Evolutionary conservation across 106 monocot genomes (phyloP), one percentile per base, ranked within the genome.

Genomic region (Dendrobium nobile): DNA sequence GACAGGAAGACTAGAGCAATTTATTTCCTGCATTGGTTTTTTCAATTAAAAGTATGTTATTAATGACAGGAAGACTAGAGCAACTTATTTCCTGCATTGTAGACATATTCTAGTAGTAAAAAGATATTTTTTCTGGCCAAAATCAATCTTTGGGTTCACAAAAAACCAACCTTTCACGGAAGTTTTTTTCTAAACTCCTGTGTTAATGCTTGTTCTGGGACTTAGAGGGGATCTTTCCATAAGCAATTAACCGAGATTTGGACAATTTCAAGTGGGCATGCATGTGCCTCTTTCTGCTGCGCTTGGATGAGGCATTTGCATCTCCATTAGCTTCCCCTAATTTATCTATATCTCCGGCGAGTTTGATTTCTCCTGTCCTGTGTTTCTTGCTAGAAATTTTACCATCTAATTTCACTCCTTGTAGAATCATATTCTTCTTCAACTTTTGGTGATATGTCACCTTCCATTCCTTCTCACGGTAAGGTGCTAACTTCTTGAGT

Each of bases 401-500:
- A 44, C 13, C 54, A 33, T 82, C 80, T 11, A 68, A 59, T 44
- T 82, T 80, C 47, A 19, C 85, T 83, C 86, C 92, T 45, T 77
- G 65, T 75, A 91, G 80, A 70, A 93, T 85, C 79, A 80, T 41
- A 70, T 84, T 59, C 77, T 91, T 98, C 84, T 88, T 92, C 82
- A 81, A 68, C 81, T 90, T 92, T 77, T 87, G 91, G 64, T 99
- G 95, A 75, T 91, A 79, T 8, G 91, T 88, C 61, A 95, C 88
- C 89, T 88, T 90, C 95, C 99, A 99, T 42, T 95, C 99, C 41
- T 90, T 85, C 54, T 93, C 83, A 67, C 83, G 82, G 73, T 99
- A 99, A 44, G 99, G 95, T 41, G 90, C 99, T 61, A 99, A 45
- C 84, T 87, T 93, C 86, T 93, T 99, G 16, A 99, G 27, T 1